Evolutionary conservation across 257 asterid species (phyloP), one percentile per base, ranked within the genome.

Genomic region (Solanum etuberosum): DNA sequence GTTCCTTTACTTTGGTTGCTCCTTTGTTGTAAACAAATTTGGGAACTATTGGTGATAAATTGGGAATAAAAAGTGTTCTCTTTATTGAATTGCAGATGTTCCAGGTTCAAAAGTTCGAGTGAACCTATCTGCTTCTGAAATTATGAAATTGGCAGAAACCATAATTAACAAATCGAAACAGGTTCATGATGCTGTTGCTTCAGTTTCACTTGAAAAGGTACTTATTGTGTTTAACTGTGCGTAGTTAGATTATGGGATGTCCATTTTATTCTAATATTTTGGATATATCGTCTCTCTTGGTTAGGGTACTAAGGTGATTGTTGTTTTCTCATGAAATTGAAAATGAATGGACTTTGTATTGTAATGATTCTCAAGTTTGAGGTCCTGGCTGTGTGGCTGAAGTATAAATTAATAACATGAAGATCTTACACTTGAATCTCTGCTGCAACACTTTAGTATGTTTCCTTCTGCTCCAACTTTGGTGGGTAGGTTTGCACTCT

Each of bases 141-240:
- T 97, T 87, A 83, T 91, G 92, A 94, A 87, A 87, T 88, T 97
- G 86, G 96, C 98, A 4, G 98, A 97, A 81, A 91, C 87, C 46
- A 93, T 94, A 88, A 88, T 95, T 77, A 94, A 94, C 84, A 89
- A 92, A 87, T 97, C 98, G 4, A 93, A 94, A 91, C 90, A 90
- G 87, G 94, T 97, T 91, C 90, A 94, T 84, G 97, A 97, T 90
- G 93, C 94, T 74, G 97, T 97, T 85, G 98, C 99, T 91, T 91
- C 96, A 16, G 92, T 94, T 89, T 95, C 98, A 37, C 96, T 94
- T 13, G 96, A 94, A 87, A 95, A 94, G 98, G 99, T 97, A 90
- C 35, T 86, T 4, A 80, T 34, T 21, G 59, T 43, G 23, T 43
- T 78, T 14, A 27, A 7, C 35, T 43, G 23, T 78, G 16, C 25